phyloP scores from a whole-genome alignment of 73 alveolate genomes.

The Blepharisma stoltei region DNA sequence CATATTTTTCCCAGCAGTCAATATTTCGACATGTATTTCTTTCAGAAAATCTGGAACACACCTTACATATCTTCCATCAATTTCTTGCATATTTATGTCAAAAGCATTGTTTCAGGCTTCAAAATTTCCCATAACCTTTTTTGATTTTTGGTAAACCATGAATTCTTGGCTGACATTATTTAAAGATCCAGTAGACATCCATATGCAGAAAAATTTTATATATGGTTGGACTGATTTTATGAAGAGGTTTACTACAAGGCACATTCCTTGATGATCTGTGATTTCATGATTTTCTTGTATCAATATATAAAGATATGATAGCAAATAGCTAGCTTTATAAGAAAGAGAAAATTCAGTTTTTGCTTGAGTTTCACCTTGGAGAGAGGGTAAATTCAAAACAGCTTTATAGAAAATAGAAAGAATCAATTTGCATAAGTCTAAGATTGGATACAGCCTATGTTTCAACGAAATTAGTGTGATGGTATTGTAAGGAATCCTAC shows the following conservation, averaged over 20 bases:
- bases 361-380: background rate
- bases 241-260: background rate
- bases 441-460: background rate
- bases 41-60: constrained; percentile 7
- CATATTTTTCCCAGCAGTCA: constrained; percentile 26
- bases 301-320: background rate
- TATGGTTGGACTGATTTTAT: background rate
- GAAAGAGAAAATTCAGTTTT: background rate
- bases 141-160: background rate
- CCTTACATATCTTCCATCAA: background rate
- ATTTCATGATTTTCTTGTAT: background rate
- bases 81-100: background rate
- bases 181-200: constrained; percentile 11
- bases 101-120: too few species aligned
- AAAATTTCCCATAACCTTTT: background rate
- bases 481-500: background rate
- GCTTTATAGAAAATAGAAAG: too few species aligned
- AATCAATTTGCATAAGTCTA: background rate
- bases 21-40: background rate
- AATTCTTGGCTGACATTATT: background rate
- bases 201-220: background rate
- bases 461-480: background rate
- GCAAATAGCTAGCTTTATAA: background rate
- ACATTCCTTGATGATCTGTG: constrained; percentile 6
- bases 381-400: background rate